Percentiles rank a stretch among this genome's conserved stretches.
Evolutionary conservation across 257 asterid species (phyloP).

Genomic region (Coffea eugenioides): DNA sequence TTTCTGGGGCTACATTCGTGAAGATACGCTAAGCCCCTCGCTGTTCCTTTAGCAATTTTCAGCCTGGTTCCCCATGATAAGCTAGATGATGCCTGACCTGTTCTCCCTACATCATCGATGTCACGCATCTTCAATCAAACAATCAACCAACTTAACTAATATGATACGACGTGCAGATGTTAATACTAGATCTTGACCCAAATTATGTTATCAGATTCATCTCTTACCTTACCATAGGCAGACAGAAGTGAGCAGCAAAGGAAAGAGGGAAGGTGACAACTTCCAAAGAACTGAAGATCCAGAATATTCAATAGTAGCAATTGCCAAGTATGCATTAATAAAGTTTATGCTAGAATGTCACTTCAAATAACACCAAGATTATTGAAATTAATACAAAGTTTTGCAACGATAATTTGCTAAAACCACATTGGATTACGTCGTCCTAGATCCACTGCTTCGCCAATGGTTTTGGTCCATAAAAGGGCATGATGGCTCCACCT

Average conservation of each 20-base stretch:
- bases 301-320: too few relatives aligned
- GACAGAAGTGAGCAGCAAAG: background rate
- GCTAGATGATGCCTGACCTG: slow-evolving; percentile 54
- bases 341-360: background rate
- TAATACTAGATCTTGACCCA: background rate
- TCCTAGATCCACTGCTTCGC: background rate
- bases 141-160: background rate
- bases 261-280: background rate
- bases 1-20: slow-evolving; percentile 97
- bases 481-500: background rate
- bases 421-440: background rate
- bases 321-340: background rate
- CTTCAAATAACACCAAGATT: background rate
- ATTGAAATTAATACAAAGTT: too few relatives aligned
- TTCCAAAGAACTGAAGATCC: background rate
- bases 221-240: background rate
- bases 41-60: slow-evolving; percentile 67
- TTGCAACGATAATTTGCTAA: too few relatives aligned
- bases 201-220: background rate
- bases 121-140: background rate
- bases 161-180: background rate
- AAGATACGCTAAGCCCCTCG: slow-evolving; percentile 82
- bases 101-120: slow-evolving; percentile 47
- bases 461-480: background rate
- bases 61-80: slow-evolving; percentile 75